Evolutionary conservation across 2,329 filamentous ascomycete species (phyloP).

Genomic region (Herpotrichia juniperi): DNA sequence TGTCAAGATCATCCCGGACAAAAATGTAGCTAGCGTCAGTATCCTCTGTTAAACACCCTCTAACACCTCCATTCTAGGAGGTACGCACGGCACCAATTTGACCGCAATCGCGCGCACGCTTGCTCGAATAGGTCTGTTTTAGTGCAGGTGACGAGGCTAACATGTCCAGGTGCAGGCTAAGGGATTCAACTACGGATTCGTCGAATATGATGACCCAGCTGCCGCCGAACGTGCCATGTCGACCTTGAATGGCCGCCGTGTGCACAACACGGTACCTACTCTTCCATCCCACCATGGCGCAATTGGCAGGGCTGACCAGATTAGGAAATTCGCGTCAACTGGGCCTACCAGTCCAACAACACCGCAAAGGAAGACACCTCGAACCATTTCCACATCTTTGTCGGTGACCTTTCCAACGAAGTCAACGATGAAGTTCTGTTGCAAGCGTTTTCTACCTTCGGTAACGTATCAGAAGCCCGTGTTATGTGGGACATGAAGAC

Average conservation of each 20-base stretch:
- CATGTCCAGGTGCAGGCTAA: slow-evolving; percentile 69
- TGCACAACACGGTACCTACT: slow-evolving; percentile 85
- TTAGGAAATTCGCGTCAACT: slow-evolving; percentile 98
- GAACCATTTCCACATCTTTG: slow-evolving; percentile 98
- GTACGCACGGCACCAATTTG: background rate
- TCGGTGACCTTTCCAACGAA: slow-evolving; percentile 96
- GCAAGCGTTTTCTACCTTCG: slow-evolving; percentile 95
- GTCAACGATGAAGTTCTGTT: slow-evolving; percentile 95
- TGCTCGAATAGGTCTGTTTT: background rate
- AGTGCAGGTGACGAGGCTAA: background rate
- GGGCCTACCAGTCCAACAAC: slow-evolving; percentile 98
- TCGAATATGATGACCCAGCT: slow-evolving; percentile 97
- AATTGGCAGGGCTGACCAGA: slow-evolving; percentile 28
- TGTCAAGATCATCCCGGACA: slow-evolving; percentile 99
- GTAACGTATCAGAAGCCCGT: slow-evolving; percentile 92
- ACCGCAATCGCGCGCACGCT: background rate
- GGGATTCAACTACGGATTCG: slow-evolving; percentile 98
- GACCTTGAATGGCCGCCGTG: slow-evolving; percentile 91
- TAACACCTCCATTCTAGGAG: slow-evolving; percentile 1
- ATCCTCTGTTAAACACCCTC: slow-evolving; percentile 1
- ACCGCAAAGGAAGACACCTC: slow-evolving; percentile 96
- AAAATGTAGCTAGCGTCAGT: slow-evolving; percentile 70
- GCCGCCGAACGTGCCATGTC: slow-evolving; percentile 97
- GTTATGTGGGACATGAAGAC: slow-evolving; percentile 99
- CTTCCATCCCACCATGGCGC: slow-evolving; percentile 4